Percentiles rank a stretch among this genome's conserved stretches.
Evolutionary conservation across 2,329 filamentous ascomycete genomes (phyloP).

Genomic region (Cyphellophora europaea): DNA sequence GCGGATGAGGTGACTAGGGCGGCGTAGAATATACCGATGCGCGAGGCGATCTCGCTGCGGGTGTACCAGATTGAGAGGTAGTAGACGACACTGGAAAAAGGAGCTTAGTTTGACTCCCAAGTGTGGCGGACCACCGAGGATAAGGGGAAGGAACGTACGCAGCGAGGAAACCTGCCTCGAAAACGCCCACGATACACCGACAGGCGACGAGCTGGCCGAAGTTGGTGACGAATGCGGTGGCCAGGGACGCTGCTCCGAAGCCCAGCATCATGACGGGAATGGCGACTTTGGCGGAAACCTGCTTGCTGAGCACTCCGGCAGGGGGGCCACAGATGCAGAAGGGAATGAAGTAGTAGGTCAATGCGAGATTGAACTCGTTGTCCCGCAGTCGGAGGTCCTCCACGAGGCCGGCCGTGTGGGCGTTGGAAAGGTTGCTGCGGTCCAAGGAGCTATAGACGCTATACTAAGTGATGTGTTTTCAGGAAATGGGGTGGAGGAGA

Average conservation of each 20-base stretch:
- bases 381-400: constrained; percentile 21
- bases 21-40: constrained; percentile 24
- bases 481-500: not conserved
- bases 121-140: too few species aligned
- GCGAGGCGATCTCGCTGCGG: constrained; percentile 21
- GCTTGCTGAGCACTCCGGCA: constrained; percentile 19
- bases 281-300: constrained; percentile 20
- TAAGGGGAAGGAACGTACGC: constrained; percentile 1
- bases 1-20: constrained; percentile 22
- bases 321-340: constrained; percentile 18
- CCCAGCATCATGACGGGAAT: constrained; percentile 24
- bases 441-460: constrained; percentile 28
- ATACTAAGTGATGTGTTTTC: constrained; percentile 44
- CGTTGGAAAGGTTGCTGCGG: constrained; percentile 26
- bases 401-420: constrained; percentile 19
- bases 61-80: constrained; percentile 23
- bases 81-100: constrained; percentile 10
- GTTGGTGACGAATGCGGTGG: constrained; percentile 26
- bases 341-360: constrained; percentile 45
- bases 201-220: constrained; percentile 30
- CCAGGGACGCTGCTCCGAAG: constrained; percentile 24
- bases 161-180: constrained; percentile 10
- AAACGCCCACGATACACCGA: constrained; percentile 31
- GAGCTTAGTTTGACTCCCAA: not conserved
- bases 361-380: constrained; percentile 38